Percentiles rank a stretch among this genome's conserved stretches.
Evolutionary conservation across 768 basidiomycete species (phyloP).

Genomic region (Mycena haematopus): DNA sequence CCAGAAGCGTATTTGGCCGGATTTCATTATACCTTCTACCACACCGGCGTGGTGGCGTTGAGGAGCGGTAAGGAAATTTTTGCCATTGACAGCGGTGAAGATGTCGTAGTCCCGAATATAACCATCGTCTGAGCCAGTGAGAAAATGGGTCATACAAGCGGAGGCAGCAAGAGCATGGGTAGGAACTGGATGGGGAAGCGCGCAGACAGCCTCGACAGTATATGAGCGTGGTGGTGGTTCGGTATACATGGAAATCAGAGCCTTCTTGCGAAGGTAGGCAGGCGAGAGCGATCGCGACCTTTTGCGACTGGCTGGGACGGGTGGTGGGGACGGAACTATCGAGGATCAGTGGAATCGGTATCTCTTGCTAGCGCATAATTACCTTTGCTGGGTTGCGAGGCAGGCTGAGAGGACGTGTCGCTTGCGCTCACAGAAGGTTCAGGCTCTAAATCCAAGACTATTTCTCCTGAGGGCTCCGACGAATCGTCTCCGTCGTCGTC

Average conservation of each 20-base stretch:
- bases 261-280: constrained; percentile 57
- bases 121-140: constrained; percentile 94
- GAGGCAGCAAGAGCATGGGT: constrained; percentile 90
- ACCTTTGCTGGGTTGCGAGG: constrained; percentile 45
- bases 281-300: constrained; percentile 58
- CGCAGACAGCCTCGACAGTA: constrained; percentile 90
- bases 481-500: constrained; percentile 55
- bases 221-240: constrained; percentile 62
- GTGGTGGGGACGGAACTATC: constrained; percentile 31
- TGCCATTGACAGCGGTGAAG: constrained; percentile 87
- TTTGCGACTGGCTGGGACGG: constrained; percentile 42
- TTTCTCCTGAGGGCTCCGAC: constrained; percentile 45
- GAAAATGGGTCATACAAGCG: constrained; percentile 83
- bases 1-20: constrained; percentile 87
- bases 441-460: constrained; percentile 33
- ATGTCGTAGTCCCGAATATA: constrained; percentile 94
- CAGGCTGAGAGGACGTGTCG: constrained; percentile 32
- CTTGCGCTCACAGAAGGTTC: constrained; percentile 34
- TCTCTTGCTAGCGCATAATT: constrained; percentile 9
- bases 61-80: constrained; percentile 84
- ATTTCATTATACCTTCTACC: constrained; percentile 91
- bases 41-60: constrained; percentile 89
- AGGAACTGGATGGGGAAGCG: constrained; percentile 87
- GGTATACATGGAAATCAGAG: constrained; percentile 40
- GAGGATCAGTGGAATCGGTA: constrained; percentile 30